These are phyloP conservation scores for Metarhizium album DNA, from an alignment of 2,329 filamentous ascomycete species.

Conservation along the genomic window DNA sequence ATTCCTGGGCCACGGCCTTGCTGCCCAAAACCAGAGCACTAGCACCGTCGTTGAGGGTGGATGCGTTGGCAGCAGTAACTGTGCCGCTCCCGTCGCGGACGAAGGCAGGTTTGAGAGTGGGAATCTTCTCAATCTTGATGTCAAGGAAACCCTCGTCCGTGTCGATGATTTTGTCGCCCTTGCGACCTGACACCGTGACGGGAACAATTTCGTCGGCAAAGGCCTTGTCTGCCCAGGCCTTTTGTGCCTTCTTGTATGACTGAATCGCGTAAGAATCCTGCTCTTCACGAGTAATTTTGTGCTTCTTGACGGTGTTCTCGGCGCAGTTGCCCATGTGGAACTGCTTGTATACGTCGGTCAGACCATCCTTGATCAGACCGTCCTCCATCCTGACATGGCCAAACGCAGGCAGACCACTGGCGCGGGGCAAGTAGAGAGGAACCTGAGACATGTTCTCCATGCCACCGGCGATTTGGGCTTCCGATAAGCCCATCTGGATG, in stretches of 20 bases:
- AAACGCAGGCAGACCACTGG: conserved; percentile 74
- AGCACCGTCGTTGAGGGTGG: conserved; percentile 88
- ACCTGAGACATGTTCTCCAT: conserved; percentile 98
- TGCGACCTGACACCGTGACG: conserved; percentile 73
- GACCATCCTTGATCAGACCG: conserved; percentile 83
- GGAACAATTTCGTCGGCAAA: conserved; percentile 88
- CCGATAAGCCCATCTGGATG: conserved; percentile 81
- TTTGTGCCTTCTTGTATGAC: conserved; percentile 82
- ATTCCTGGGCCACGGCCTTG: conserved; percentile 69
- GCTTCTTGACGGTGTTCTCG: conserved; percentile 86
- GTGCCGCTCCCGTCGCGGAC: conserved; percentile 75
- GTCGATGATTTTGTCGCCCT: conserved; percentile 68
- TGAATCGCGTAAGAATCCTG: conserved; percentile 87
- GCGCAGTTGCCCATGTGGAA: conserved; percentile 98
- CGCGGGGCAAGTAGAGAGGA: conserved; percentile 78
- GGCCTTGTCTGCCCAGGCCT: conserved; percentile 70
- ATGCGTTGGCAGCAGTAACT: conserved; percentile 90
- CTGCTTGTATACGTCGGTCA: conserved; percentile 94
- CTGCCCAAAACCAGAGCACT: conserved; percentile 79
- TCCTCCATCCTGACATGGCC: conserved; percentile 84
- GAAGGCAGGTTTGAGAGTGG: conserved; percentile 84
- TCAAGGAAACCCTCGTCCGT: conserved; percentile 86
- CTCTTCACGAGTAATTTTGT: conserved; percentile 67
- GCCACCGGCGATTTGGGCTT: conserved; percentile 84
- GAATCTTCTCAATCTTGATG: conserved; percentile 76